Percentiles rank a stretch among this genome's conserved stretches.
phyloP scores from a whole-genome alignment of 768 basidiomycete species.

The Termitomyces sp. region DNA sequence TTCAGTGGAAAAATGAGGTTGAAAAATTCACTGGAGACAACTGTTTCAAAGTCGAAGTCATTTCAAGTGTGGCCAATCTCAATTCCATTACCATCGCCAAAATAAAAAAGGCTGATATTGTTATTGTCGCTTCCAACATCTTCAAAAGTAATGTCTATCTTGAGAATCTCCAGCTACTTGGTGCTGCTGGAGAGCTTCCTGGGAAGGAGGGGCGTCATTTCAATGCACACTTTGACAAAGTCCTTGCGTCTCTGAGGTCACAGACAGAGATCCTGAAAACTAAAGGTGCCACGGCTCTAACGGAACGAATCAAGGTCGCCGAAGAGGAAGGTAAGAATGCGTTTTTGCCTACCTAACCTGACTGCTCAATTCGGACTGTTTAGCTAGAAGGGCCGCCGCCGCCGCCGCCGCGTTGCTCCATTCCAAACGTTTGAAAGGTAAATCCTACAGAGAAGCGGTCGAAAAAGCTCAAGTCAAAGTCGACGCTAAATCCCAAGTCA shows the following conservation, averaged over 20 bases:
- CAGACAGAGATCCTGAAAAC: constrained; percentile 68
- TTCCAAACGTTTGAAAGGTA: constrained; percentile 73
- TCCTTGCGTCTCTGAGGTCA: constrained; percentile 46
- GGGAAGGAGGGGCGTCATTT: constrained; percentile 85
- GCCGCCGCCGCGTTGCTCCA: constrained; percentile 32
- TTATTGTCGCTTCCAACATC: constrained; percentile 83
- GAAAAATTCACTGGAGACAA: constrained; percentile 65
- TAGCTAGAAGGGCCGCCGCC: constrained; percentile 48
- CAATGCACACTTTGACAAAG: constrained; percentile 69
- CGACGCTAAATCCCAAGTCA: background rate
- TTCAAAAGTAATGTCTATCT: constrained; percentile 76
- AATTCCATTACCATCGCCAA: constrained; percentile 69
- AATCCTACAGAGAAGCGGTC: constrained; percentile 60
- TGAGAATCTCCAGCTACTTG: constrained; percentile 67
- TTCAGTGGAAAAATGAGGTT: constrained; percentile 88
- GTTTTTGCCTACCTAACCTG: background rate
- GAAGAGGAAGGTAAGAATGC: constrained; percentile 48
- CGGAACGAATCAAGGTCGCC: constrained; percentile 58
- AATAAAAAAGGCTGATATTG: constrained; percentile 76
- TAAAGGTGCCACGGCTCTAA: constrained; percentile 57
- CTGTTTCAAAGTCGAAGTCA: constrained; percentile 56
- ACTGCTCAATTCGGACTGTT: constrained; percentile 1
- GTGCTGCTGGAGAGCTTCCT: constrained; percentile 64
- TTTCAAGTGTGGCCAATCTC: constrained; percentile 65
- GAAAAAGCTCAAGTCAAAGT: constrained; percentile 24